phyloP scores from a whole-genome alignment of 116 monocot genomes.

The Posidonia oceanica region DNA sequence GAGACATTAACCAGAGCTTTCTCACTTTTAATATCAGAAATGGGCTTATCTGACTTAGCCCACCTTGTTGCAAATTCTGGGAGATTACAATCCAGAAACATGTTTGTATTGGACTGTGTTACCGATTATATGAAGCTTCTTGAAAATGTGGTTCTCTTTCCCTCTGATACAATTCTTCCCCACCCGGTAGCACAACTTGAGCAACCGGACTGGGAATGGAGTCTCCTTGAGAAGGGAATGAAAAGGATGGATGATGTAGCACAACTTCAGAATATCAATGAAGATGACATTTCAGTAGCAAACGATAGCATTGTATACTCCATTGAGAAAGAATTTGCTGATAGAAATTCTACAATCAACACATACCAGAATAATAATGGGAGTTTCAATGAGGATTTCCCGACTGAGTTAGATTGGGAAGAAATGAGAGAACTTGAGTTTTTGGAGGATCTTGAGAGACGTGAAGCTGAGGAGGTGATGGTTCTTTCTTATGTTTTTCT shows the following conservation, averaged over 20 bases:
- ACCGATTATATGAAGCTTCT: conserved; percentile 61
- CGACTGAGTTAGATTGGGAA: conserved; percentile 64
- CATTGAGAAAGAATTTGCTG: conserved; percentile 38
- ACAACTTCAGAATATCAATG: not conserved
- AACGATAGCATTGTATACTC: conserved; percentile 34
- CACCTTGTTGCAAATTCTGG: conserved; percentile 33
- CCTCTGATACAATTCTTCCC: conserved; percentile 70
- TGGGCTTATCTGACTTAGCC: conserved; percentile 34
- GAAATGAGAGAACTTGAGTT: conserved; percentile 50
- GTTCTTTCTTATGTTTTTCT: not conserved
- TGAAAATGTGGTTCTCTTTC: conserved; percentile 67
- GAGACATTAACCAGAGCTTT: conserved; percentile 49
- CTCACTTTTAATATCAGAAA: conserved; percentile 37
- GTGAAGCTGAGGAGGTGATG: conserved; percentile 73
- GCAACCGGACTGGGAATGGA: conserved; percentile 67
- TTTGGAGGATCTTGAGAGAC: conserved; percentile 61
- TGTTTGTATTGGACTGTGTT: conserved; percentile 54
- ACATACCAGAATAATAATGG: conserved; percentile 15
- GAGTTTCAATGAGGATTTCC: conserved; percentile 26
- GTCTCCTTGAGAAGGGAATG: conserved; percentile 34
- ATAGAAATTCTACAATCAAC: conserved; percentile 10
- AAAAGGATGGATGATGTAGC: conserved; percentile 5
- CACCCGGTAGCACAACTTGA: conserved; percentile 26
- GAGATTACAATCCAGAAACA: conserved; percentile 42
- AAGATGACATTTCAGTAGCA: conserved; percentile 1